phyloP scores from a whole-genome alignment of 495 filamentous ascomycete species.

The Daldinia childiae region DNA sequence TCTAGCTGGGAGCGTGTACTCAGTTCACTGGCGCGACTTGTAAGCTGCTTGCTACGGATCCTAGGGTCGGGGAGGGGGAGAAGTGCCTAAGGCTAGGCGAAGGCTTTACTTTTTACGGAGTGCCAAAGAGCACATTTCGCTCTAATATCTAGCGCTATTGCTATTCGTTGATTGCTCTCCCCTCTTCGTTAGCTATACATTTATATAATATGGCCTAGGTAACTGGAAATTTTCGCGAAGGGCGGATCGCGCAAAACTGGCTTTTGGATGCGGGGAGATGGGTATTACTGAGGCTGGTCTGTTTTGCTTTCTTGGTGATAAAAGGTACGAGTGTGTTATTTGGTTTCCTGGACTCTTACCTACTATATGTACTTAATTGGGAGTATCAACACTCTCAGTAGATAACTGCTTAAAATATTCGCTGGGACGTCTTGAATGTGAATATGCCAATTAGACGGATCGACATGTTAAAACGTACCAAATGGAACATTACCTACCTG shows the following conservation, averaged over 20 bases:
- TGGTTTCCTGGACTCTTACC: not conserved
- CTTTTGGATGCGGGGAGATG: constrained; percentile 1
- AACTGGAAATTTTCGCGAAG: constrained; percentile 1
- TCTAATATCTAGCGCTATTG: not conserved
- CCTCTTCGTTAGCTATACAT: constrained; percentile 6
- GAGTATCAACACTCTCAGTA: not conserved
- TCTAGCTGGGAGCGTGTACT: constrained; percentile 3
- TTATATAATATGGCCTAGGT: constrained; percentile 11
- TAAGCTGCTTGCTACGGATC: not conserved
- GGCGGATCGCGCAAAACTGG: not conserved
- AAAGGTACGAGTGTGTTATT: constrained; percentile 21
- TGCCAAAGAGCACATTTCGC: not conserved
- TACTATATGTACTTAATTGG: constrained; percentile 3
- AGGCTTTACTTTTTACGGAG: not conserved
- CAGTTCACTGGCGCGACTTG: not conserved
- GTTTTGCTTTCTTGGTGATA: not conserved
- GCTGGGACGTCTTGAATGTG: constrained; percentile 1
- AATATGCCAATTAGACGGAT: constrained; percentile 13
- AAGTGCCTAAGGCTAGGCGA: not conserved
- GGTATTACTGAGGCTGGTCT: not conserved
- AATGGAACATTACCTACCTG: not conserved
- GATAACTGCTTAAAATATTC: not conserved
- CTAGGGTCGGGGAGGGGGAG: not conserved
- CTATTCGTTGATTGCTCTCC: not conserved
- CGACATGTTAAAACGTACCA: not conserved